Evolutionary conservation across 2,329 filamentous ascomycete genomes (phyloP).

Genomic region (Aspergillus sp.): DNA sequence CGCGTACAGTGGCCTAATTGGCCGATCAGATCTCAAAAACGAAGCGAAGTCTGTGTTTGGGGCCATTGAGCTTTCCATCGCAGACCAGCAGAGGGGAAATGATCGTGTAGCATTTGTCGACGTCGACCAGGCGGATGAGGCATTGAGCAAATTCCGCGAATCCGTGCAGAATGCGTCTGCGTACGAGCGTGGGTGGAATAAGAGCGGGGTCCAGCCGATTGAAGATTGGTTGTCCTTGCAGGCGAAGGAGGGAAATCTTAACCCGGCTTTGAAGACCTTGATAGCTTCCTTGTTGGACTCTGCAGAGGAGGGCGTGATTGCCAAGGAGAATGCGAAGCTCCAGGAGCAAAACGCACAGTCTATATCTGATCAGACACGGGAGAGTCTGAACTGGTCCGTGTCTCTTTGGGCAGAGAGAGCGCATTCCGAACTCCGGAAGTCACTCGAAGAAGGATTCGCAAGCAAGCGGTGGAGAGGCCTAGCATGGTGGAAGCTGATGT

Average conservation of each 20-base stretch:
- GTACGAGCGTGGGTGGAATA: conserved; percentile 66
- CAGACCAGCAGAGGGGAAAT: conserved; percentile 24
- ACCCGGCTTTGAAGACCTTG: conserved; percentile 56
- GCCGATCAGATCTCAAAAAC: conserved; percentile 20
- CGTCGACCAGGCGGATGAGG: conserved; percentile 51
- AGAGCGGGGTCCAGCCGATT: conserved; percentile 58
- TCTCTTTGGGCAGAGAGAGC: conserved; percentile 67
- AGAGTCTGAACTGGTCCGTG: conserved; percentile 50
- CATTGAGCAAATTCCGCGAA: conserved; percentile 58
- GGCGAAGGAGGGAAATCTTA: conserved; percentile 43
- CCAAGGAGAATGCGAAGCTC: conserved; percentile 20
- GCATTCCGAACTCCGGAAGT: conserved; percentile 71
- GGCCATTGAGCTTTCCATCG: conserved; percentile 37
- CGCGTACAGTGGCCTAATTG: conserved; percentile 24
- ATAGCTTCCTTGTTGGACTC: conserved; percentile 55
- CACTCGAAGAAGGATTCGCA: conserved; percentile 68
- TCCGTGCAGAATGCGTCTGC: conserved; percentile 59
- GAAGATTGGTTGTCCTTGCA: conserved; percentile 51
- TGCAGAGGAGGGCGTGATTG: conserved; percentile 23
- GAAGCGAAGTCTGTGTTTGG: conserved; percentile 25
- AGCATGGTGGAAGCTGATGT: conserved; percentile 91
- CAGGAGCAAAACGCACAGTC: conserved; percentile 22
- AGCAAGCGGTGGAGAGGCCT: conserved; percentile 70
- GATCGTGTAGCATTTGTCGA: conserved; percentile 49
- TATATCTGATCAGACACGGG: conserved; percentile 36